Evolutionary conservation across 805 yeast genomes (phyloP), one percentile per base, ranked within the genome.

Genomic region (Starmerella geochares): DNA sequence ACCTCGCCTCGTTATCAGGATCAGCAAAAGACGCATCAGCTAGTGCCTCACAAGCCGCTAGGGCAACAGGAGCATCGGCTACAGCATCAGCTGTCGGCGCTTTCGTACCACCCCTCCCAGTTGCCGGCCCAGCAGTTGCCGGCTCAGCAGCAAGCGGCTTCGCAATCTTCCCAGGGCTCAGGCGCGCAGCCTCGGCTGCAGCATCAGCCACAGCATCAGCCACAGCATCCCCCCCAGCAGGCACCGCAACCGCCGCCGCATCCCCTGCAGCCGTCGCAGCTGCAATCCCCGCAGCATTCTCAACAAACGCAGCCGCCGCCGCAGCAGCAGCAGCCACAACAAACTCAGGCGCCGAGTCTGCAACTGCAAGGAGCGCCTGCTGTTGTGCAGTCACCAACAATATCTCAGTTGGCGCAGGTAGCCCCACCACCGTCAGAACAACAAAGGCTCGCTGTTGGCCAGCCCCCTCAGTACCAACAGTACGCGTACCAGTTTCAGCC

Each of bases 11-110:
- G 21, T 7, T 33, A 33, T n/a, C 37, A 33, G 16, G 11, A 7
- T 9, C 35, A 31, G 48, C 60, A 50, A 20, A 54, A 55, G 43
- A 54, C 46, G 25, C 42, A 45, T n/a, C n/a, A n/a, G n/a, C n/a
- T n/a, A n/a, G n/a, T n/a, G n/a, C n/a, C n/a, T n/a, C n/a, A n/a
- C n/a, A n/a, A n/a, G n/a, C n/a, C n/a, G 29, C 47, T 39, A 39
- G 24, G 37, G 28, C 44, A 45, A 35, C 51, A 46, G 41, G 48
- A 42, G 29, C 43, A 14, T 6, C 47, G 29, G 28, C 47, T n/a
- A 35, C 33, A 10, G 23, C 35, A 23, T 5, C n/a, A n/a, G n/a
- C n/a, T n/a, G n/a, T n/a, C n/a, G n/a, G n/a, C n/a, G n/a, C n/a
- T n/a, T n/a, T n/a, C n/a, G n/a, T n/a, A n/a, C n/a, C n/a, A n/a